phyloP scores from a whole-genome alignment of 768 basidiomycete genomes.

The Mycena belliarum region DNA sequence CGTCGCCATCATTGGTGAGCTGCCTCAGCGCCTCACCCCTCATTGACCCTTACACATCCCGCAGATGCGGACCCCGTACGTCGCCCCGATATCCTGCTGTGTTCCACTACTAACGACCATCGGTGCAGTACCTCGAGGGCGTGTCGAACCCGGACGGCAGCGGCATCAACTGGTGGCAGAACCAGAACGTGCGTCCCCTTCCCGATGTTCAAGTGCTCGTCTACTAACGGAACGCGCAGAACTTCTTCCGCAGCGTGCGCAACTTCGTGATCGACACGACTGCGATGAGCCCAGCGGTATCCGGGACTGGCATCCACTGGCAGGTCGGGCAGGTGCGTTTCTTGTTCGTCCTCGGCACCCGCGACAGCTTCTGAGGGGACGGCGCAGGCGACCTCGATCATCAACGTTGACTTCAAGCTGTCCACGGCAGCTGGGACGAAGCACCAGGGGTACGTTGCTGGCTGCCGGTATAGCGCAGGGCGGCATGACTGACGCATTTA shows the following conservation, averaged over 20 bases:
- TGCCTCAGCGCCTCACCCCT: neutral
- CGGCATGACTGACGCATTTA: neutral
- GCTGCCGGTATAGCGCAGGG: neutral
- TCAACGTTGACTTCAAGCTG: conserved; percentile 36
- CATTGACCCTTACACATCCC: neutral
- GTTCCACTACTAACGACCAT: no score
- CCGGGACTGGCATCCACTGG: conserved; percentile 45
- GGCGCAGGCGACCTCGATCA: conserved; percentile 37
- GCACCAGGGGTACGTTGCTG: conserved; percentile 32
- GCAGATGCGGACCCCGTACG: conserved; percentile 17
- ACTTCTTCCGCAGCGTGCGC: conserved; percentile 39
- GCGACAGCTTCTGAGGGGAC: no score
- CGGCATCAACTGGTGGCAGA: conserved; percentile 14
- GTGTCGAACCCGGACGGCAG: neutral
- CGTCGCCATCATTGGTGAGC: conserved; percentile 34
- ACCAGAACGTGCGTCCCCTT: conserved; percentile 7
- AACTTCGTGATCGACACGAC: conserved; percentile 45
- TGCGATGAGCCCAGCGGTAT: conserved; percentile 30
- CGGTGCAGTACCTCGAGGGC: no score
- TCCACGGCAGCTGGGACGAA: conserved; percentile 26
- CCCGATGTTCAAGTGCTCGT: no score
- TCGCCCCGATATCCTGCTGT: no score
- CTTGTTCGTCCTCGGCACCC: no score
- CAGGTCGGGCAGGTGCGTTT: conserved; percentile 46
- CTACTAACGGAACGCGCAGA: neutral